phyloP scores from a whole-genome alignment of 805 yeast genomes.

The Hyphopichia homilentoma region DNA sequence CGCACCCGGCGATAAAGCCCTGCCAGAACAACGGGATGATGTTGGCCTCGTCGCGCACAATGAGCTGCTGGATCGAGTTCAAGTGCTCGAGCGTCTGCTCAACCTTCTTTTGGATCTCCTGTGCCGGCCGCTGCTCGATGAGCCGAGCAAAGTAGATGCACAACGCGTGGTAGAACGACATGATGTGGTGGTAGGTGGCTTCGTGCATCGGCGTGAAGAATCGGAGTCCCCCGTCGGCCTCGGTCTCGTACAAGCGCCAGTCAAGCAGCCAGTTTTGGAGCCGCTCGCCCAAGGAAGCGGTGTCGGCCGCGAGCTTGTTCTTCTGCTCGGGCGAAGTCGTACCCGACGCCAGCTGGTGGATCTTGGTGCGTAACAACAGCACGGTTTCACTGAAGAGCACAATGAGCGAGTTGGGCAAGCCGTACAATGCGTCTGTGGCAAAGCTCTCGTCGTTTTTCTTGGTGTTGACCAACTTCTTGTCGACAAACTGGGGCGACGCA shows the following conservation, averaged over 20 bases:
- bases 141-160: conserved; percentile 68
- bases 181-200: conserved; percentile 74
- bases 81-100: conserved; percentile 59
- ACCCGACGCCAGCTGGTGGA: conserved; percentile 44
- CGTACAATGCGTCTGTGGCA: conserved; percentile 78
- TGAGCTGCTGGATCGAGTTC: conserved; percentile 56
- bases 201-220: conserved; percentile 57
- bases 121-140: conserved; percentile 52
- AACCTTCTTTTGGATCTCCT: conserved; percentile 59
- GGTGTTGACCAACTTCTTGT: conserved; percentile 40
- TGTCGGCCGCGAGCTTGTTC: conserved; percentile 14
- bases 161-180: conserved; percentile 73
- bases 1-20: conserved; percentile 85
- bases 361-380: conserved; percentile 58
- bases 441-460: conserved; percentile 54
- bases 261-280: conserved; percentile 68
- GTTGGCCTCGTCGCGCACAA: conserved; percentile 52
- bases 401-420: conserved; percentile 78
- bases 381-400: conserved; percentile 70
- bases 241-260: conserved; percentile 52
- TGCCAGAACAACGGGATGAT: conserved; percentile 83
- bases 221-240: conserved; percentile 11
- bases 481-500: conserved; percentile 37
- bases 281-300: conserved; percentile 43
- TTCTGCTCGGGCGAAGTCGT: conserved; percentile 23